A percentile compares a stretch with the other conserved stretches of the same genome.
Evolutionary conservation across 176 grass and related monocot genomes (phyloP).

Genomic region (Triticum dicoccoides): DNA sequence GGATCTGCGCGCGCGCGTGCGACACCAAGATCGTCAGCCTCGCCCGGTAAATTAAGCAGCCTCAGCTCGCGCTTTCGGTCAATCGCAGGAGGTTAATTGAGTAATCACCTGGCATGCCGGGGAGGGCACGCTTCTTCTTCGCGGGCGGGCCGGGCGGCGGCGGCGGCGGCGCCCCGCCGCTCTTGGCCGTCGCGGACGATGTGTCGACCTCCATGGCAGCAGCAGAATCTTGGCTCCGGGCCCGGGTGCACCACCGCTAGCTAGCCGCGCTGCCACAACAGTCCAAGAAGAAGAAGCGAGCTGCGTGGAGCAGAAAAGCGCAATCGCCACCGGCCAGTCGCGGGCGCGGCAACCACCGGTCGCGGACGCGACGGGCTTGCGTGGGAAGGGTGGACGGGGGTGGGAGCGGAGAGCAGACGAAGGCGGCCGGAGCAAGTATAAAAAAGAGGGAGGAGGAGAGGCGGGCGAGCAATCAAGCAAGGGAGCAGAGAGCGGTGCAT

Average conservation of each 20-base stretch:
- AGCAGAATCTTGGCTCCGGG: slow-evolving; percentile 8
- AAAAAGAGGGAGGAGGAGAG: background rate
- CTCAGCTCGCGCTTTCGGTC: background rate
- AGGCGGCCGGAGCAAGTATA: slow-evolving; percentile 8
- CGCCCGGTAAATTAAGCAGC: background rate
- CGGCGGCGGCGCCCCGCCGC: background rate
- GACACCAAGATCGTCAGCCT: background rate
- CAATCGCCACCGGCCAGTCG: slow-evolving; percentile 48
- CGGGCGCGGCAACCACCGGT: slow-evolving; percentile 39
- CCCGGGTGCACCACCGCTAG: background rate
- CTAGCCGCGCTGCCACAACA: background rate
- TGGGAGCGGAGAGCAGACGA: background rate
- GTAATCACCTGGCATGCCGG: slow-evolving; percentile 89
- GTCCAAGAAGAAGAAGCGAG: slow-evolving; percentile 35
- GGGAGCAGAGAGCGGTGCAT: slow-evolving; percentile 24
- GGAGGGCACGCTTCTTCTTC: slow-evolving; percentile 97
- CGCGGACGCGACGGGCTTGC: background rate
- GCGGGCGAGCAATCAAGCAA: background rate
- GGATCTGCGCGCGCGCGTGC: slow-evolving; percentile 58
- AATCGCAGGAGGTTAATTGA: background rate
- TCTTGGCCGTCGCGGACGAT: slow-evolving; percentile 35
- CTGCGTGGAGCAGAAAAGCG: slow-evolving; percentile 36
- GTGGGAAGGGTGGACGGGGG: background rate
- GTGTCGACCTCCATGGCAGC: slow-evolving; percentile 62
- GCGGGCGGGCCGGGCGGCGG: slow-evolving; percentile 39